Conservation (phyloP, 1,139 yeast species). For the Blastobotrys aristatus region DNA sequence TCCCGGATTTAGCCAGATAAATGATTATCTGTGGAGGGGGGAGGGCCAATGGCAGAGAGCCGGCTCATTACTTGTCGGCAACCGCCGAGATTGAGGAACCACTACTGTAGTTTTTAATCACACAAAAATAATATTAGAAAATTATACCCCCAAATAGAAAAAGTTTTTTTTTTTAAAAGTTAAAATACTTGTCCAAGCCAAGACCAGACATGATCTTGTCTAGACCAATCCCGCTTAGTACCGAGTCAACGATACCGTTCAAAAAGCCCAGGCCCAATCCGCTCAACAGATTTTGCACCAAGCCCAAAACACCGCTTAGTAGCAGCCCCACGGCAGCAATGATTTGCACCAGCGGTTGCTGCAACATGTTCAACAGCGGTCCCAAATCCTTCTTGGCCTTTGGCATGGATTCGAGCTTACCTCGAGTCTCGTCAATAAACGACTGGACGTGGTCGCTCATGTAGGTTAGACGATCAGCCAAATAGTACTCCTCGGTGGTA, state of each 20-base stretch:
- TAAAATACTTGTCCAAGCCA: slow-evolving; percentile 5
- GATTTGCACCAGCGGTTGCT: slow-evolving; percentile 12
- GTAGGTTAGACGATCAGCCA: slow-evolving; percentile 9
- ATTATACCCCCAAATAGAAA: too few species aligned
- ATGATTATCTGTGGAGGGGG: too few species aligned
- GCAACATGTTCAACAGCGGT: slow-evolving; percentile 8
- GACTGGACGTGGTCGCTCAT: slow-evolving; percentile 10
- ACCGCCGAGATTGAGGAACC: too few species aligned
- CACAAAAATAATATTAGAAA: too few species aligned
- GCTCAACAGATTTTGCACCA: slow-evolving; percentile 9
- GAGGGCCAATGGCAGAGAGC: too few species aligned
- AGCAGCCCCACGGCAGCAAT: slow-evolving; percentile 10
- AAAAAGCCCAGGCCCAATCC: slow-evolving; percentile 10
- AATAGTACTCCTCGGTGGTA: slow-evolving; percentile 11
- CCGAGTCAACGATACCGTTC: slow-evolving; percentile 9
- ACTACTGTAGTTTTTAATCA: too few species aligned
- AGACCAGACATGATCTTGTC: slow-evolving; percentile 10
- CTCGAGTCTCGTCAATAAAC: slow-evolving; percentile 9
- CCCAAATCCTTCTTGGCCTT: slow-evolving; percentile 13
- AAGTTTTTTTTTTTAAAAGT: too few species aligned
- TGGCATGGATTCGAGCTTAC: slow-evolving; percentile 10
- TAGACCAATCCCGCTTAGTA: slow-evolving; percentile 9
- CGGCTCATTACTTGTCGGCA: too few species aligned
- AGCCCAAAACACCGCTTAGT: slow-evolving; percentile 10
- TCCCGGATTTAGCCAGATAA: too few species aligned